phyloP scores from a whole-genome alignment of 2,329 filamentous ascomycete species.

The Phyllosticta citribraziliensis region DNA sequence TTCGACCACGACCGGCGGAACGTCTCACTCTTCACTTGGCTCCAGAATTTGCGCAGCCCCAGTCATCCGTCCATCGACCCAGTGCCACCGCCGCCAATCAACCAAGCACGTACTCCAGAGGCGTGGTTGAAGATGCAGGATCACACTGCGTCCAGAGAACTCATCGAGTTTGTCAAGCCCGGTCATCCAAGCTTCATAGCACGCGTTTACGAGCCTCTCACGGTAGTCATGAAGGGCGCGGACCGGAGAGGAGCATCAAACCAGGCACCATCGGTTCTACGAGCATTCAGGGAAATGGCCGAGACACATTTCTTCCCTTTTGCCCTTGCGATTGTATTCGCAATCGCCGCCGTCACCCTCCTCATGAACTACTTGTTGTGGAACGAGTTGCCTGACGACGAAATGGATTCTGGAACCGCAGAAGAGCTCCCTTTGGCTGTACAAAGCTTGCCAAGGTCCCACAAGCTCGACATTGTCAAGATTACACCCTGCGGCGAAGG shows the following conservation, averaged over 20 bases:
- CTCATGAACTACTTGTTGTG: slow-evolving; percentile 67
- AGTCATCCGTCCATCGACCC: slow-evolving; percentile 19
- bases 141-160: slow-evolving; percentile 65
- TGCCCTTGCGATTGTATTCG: slow-evolving; percentile 51
- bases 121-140: slow-evolving; percentile 72
- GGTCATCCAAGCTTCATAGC: slow-evolving; percentile 62
- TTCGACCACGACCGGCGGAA: slow-evolving; percentile 48
- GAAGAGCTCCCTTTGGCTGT: slow-evolving; percentile 48
- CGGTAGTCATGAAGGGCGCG: slow-evolving; percentile 61
- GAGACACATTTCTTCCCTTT: slow-evolving; percentile 63
- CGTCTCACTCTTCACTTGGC: slow-evolving; percentile 21
- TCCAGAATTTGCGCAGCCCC: slow-evolving; percentile 11
- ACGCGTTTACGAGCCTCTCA: slow-evolving; percentile 62
- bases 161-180: slow-evolving; percentile 68
- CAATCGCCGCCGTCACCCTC: slow-evolving; percentile 55
- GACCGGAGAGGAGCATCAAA: slow-evolving; percentile 50
- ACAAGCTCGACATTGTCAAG: slow-evolving; percentile 59
- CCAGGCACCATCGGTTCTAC: slow-evolving; percentile 41
- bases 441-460: slow-evolving; percentile 51
- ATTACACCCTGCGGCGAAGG: slow-evolving; percentile 54
- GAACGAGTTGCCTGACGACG: slow-evolving; percentile 43
- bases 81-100: slow-evolving; percentile 47
- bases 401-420: slow-evolving; percentile 36
- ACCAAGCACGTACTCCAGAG: slow-evolving; percentile 65
- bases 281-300: slow-evolving; percentile 37